A percentile compares a stretch with the other conserved stretches of the same genome.
phyloP scores from a whole-genome alignment of 2,329 filamentous ascomycete species.

The Teratosphaeria pseudoeucalypti region DNA sequence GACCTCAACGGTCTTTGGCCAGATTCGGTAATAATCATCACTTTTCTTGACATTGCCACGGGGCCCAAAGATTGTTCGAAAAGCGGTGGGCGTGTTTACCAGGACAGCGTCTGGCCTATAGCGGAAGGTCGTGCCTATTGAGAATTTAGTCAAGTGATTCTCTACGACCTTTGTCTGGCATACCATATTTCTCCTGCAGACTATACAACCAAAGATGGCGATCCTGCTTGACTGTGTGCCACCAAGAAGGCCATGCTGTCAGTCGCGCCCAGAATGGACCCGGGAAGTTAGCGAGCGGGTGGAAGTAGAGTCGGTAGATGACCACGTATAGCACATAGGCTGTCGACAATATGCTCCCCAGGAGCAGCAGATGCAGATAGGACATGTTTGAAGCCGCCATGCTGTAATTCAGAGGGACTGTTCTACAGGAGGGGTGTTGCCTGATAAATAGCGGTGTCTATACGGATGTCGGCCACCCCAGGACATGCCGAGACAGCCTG shows the following conservation, averaged over 20 bases:
- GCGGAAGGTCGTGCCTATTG: slow-evolving; percentile 10
- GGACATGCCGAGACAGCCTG: neutral
- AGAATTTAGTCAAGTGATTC: neutral
- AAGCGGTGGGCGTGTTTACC: slow-evolving; percentile 11
- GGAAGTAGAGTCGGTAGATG: slow-evolving; percentile 32
- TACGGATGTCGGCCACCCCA: neutral
- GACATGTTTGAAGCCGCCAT: neutral
- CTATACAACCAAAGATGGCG: slow-evolving; percentile 29
- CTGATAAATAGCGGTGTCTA: neutral
- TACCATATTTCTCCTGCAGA: slow-evolving; percentile 58
- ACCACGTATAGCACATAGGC: neutral
- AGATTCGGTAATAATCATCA: slow-evolving; percentile 10
- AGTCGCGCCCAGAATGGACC: slow-evolving; percentile 28
- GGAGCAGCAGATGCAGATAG: neutral
- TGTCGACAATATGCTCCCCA: neutral
- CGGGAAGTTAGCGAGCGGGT: slow-evolving; percentile 34
- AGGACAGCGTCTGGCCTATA: slow-evolving; percentile 12
- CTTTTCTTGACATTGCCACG: slow-evolving; percentile 13
- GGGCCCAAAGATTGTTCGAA: slow-evolving; percentile 10
- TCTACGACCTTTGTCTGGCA: neutral
- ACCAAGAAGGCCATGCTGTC: slow-evolving; percentile 19
- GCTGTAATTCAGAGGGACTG: neutral
- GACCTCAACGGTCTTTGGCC: slow-evolving; percentile 6
- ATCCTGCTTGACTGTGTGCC: slow-evolving; percentile 20
- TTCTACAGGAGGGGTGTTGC: neutral